Evolutionary conservation across 768 basidiomycete species (phyloP).

Genomic region (Tulasnella sp.): DNA sequence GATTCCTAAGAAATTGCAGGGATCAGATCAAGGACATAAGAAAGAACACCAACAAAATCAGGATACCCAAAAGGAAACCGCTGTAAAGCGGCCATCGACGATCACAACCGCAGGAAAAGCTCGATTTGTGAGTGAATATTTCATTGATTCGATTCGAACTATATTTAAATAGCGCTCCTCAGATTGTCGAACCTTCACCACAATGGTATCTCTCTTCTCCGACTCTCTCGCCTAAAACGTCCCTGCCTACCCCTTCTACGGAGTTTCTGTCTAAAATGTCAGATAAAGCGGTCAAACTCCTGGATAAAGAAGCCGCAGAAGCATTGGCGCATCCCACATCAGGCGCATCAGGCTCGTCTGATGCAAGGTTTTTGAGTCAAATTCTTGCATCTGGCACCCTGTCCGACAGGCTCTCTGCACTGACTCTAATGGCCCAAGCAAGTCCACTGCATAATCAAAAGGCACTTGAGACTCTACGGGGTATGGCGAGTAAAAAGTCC

Average conservation of each 20-base stretch:
- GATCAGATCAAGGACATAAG: neutral
- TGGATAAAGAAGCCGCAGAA: slow-evolving; percentile 1
- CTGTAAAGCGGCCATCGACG: neutral
- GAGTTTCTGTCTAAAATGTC: neutral
- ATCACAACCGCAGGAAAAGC: neutral
- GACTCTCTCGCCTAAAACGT: neutral
- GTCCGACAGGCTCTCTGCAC: slow-evolving; percentile 79
- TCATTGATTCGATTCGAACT: neutral
- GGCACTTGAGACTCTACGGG: slow-evolving; percentile 60
- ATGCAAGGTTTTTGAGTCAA: slow-evolving; percentile 67
- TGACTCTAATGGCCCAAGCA: slow-evolving; percentile 78
- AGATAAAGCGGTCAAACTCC: neutral
- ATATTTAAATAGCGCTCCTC: neutral
- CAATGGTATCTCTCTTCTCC: slow-evolving; percentile 8
- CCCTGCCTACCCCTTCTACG: neutral
- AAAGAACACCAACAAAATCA: neutral
- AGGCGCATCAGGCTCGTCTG: slow-evolving; percentile 33
- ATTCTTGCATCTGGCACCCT: slow-evolving; percentile 82
- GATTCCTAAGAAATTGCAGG: neutral
- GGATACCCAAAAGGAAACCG: neutral
- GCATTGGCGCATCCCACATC: neutral
- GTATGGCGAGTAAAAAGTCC: slow-evolving; percentile 77
- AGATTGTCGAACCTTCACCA: slow-evolving; percentile 4
- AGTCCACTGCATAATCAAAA: slow-evolving; percentile 77
- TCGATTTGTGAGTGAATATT: neutral